Conservation (phyloP, 2,329 filamentous ascomycete species). For the Trichoderma guizhouense region DNA sequence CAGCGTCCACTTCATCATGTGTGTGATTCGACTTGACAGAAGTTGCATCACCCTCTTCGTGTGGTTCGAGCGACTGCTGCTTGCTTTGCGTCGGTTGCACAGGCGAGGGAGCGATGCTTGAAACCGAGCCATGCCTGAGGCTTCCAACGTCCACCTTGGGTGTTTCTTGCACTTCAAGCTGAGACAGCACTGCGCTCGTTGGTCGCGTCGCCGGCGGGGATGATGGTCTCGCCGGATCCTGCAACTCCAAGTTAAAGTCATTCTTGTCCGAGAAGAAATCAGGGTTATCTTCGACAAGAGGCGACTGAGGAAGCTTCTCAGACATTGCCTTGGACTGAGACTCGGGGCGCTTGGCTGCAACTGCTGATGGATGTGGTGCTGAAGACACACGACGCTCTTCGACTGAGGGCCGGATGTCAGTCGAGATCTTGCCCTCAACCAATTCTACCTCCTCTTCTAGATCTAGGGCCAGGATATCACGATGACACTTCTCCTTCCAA, state of each 20-base stretch:
- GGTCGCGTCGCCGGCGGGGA: slow-evolving; percentile 33
- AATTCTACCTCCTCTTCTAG: slow-evolving; percentile 67
- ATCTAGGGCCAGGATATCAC: slow-evolving; percentile 81
- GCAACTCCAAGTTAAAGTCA: slow-evolving; percentile 23
- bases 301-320: slow-evolving; percentile 23
- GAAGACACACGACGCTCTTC: slow-evolving; percentile 21
- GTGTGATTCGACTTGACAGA: slow-evolving; percentile 20
- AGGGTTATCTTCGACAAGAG: slow-evolving; percentile 23
- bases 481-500: slow-evolving; percentile 86
- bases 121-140: slow-evolving; percentile 31
- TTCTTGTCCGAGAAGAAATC: slow-evolving; percentile 22
- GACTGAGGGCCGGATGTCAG: slow-evolving; percentile 20
- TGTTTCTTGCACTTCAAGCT: slow-evolving; percentile 27
- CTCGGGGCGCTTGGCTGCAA: slow-evolving; percentile 24
- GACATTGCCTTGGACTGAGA: slow-evolving; percentile 22
- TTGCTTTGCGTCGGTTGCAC: slow-evolving; percentile 24
- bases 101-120: slow-evolving; percentile 31
- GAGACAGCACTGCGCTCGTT: slow-evolving; percentile 20
- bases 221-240: slow-evolving; percentile 29
- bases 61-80: slow-evolving; percentile 20
- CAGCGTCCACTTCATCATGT: slow-evolving; percentile 56
- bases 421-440: slow-evolving; percentile 23
- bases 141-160: slow-evolving; percentile 24
- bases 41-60: slow-evolving; percentile 20
- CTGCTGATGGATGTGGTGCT: slow-evolving; percentile 21